Conservation (phyloP, 2,329 filamentous ascomycete genomes). For the Penicillium sp. region DNA sequence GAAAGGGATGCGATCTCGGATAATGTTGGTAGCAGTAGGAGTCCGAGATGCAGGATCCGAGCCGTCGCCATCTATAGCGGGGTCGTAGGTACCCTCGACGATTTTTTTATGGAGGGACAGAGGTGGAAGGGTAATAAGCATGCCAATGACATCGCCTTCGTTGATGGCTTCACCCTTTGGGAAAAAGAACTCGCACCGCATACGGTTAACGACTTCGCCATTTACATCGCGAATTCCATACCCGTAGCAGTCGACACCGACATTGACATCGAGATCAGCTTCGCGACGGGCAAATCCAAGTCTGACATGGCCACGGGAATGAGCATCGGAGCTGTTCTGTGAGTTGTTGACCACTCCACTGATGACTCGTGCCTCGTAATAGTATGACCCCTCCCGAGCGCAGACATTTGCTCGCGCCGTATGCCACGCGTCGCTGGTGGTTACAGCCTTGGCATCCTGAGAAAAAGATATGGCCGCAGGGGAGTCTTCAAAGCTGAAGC, state of each 20-base stretch:
- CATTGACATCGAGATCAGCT: constrained; percentile 48
- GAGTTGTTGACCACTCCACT: constrained; percentile 52
- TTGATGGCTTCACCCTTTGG: constrained; percentile 69
- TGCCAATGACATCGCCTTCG: constrained; percentile 88
- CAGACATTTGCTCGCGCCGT: constrained; percentile 88
- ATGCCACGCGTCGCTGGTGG: constrained; percentile 87
- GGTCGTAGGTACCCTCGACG: constrained; percentile 81
- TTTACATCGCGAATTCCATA: constrained; percentile 86
- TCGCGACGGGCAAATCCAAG: constrained; percentile 46
- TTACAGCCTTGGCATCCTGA: constrained; percentile 67
- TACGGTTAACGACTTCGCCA: constrained; percentile 90
- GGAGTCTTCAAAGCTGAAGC: constrained; percentile 89
- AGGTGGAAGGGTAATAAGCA: constrained; percentile 86
- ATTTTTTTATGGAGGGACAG: constrained; percentile 82
- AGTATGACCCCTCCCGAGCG: constrained; percentile 81
- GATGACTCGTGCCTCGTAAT: constrained; percentile 89
- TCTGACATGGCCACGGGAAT: constrained; percentile 44
- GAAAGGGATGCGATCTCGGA: constrained; percentile 91
- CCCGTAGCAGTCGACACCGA: constrained; percentile 91
- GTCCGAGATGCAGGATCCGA: constrained; percentile 33
- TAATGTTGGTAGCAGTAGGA: constrained; percentile 68
- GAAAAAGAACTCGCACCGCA: constrained; percentile 85
- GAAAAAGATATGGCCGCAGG: constrained; percentile 81
- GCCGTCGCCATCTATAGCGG: constrained; percentile 60
- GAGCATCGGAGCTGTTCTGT: constrained; percentile 20